These are phyloP conservation scores for Coleophoma eucalyptorum DNA, from an alignment of 2,329 filamentous ascomycete species.

Conservation along the genomic window DNA sequence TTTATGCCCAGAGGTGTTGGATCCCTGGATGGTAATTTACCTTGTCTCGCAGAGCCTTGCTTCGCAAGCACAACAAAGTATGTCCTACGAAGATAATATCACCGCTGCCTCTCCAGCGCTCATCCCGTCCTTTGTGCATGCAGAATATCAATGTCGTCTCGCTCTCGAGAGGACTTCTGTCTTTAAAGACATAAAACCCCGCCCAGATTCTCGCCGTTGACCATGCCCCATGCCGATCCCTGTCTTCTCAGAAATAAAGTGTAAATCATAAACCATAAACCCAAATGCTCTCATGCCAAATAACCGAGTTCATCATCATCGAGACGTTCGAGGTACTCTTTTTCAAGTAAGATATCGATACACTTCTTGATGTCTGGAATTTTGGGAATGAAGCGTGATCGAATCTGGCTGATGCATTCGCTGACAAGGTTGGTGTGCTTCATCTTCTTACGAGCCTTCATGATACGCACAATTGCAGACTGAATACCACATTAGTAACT, in stretches of 20 bases:
- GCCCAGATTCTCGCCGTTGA: no score
- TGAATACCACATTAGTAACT: conserved; percentile 31
- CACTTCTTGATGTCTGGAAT: conserved; percentile 98
- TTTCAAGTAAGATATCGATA: conserved; percentile 97
- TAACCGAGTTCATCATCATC: conserved; percentile 95
- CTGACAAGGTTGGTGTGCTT: conserved; percentile 93
- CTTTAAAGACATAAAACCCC: no score
- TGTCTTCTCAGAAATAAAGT: no score
- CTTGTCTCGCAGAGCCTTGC: no score
- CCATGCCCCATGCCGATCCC: no score
- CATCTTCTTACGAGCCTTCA: conserved; percentile 99
- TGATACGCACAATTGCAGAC: conserved; percentile 98
- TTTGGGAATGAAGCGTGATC: conserved; percentile 87
- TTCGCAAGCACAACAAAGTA: no score
- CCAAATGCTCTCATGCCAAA: conserved; percentile 60
- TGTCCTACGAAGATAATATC: no score
- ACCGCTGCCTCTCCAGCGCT: no score
- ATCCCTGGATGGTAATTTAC: no score
- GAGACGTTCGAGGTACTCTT: conserved; percentile 95
- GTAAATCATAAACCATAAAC: not conserved
- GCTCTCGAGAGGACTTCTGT: no score
- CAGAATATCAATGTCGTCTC: not conserved
- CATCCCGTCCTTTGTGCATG: not conserved
- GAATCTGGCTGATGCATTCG: conserved; percentile 95
- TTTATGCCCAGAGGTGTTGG: no score